These are phyloP conservation scores for Lactarius trivialis DNA, from an alignment of 768 basidiomycete genomes.

Conservation along the genomic window DNA sequence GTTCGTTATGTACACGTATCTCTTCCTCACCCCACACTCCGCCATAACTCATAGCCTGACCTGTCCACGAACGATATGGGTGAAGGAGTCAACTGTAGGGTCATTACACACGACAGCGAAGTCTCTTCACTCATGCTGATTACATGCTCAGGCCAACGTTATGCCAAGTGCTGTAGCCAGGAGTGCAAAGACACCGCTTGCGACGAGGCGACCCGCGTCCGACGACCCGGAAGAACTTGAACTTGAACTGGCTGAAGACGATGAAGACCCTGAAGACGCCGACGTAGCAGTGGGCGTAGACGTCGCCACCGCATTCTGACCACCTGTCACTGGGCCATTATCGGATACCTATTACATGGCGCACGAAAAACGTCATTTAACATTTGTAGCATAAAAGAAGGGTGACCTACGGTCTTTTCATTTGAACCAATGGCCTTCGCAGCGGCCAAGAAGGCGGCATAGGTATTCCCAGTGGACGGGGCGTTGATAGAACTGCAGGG, in stretches of 20 bases:
- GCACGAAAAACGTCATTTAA: neutral
- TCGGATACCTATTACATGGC: slow-evolving; percentile 32
- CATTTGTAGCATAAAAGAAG: no score
- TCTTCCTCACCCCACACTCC: no score
- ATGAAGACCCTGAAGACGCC: no score
- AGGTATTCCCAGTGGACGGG: slow-evolving; percentile 39
- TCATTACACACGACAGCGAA: neutral
- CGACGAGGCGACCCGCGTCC: neutral
- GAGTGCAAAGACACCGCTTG: slow-evolving; percentile 5
- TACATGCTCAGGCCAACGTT: neutral
- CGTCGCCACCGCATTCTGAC: slow-evolving; percentile 27
- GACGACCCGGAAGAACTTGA: neutral
- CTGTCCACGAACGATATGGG: no score
- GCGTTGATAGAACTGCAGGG: slow-evolving; percentile 39
- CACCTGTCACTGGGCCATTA: slow-evolving; percentile 37
- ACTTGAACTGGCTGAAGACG: neutral
- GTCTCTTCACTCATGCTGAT: neutral
- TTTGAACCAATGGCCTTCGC: slow-evolving; percentile 34
- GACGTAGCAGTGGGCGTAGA: slow-evolving; percentile 8
- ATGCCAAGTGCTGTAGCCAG: slow-evolving; percentile 4
- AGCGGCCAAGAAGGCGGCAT: slow-evolving; percentile 36
- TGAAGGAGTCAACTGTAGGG: no score
- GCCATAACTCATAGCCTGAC: no score
- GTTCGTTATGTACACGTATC: no score
- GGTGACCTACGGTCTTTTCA: slow-evolving; percentile 33